These are phyloP conservation scores for Colletotrichum horii DNA, from an alignment of 2,329 filamentous ascomycete genomes.

Conservation along the genomic window DNA sequence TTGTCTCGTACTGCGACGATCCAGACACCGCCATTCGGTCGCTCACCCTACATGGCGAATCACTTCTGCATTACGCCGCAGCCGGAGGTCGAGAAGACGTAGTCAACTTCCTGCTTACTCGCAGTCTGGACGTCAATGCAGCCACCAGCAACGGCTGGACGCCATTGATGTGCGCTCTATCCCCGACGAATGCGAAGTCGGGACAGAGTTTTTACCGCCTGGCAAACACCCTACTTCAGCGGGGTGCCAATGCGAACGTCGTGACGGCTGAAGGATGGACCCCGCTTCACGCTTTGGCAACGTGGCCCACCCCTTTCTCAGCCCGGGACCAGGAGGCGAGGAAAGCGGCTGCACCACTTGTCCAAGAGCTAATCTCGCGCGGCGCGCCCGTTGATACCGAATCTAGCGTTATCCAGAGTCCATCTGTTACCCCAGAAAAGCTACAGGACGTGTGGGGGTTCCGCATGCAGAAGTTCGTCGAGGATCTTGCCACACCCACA, in stretches of 20 bases:
- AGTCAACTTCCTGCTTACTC: not conserved
- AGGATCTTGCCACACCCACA: not conserved
- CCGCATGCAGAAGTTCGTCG: conserved; percentile 3
- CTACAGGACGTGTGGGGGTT: conserved; percentile 6
- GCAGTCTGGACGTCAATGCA: not conserved
- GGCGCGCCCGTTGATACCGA: conserved; percentile 10
- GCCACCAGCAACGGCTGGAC: conserved; percentile 8
- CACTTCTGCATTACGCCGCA: conserved; percentile 11
- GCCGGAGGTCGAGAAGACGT: conserved; percentile 6
- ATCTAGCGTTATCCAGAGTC: not conserved
- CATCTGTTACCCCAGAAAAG: not conserved
- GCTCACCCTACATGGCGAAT: not conserved
- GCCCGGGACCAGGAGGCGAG: not conserved
- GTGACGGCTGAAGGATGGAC: conserved; percentile 21
- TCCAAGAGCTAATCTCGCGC: conserved; percentile 5
- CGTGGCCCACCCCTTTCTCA: not conserved
- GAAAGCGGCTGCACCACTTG: not conserved
- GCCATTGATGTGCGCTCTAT: conserved; percentile 16
- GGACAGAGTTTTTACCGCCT: not conserved
- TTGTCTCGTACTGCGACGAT: not conserved
- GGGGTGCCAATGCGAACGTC: conserved; percentile 1
- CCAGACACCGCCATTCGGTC: not conserved
- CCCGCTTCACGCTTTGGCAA: conserved; percentile 10
- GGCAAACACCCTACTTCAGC: not conserved
- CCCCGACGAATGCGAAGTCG: conserved; percentile 3